phyloP scores from a whole-genome alignment of 164 flowering plant species.

The Warburgia ugandensis region DNA sequence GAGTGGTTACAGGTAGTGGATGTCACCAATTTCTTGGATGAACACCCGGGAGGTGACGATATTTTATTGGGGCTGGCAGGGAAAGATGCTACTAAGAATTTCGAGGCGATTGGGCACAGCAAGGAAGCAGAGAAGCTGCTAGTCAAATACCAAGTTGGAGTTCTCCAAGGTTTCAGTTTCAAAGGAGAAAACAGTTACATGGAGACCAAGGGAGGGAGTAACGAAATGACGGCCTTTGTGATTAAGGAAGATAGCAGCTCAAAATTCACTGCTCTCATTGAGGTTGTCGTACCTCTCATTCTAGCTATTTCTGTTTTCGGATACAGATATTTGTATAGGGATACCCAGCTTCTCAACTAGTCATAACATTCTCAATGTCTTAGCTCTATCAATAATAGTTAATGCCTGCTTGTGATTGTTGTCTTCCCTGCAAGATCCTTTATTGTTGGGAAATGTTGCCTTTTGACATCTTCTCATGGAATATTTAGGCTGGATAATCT shows the following conservation, averaged over 20 bases:
- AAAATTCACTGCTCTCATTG: slow-evolving; percentile 18
- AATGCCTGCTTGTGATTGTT: too few species aligned
- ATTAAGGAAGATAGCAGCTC: slow-evolving; percentile 22
- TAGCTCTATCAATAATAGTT: too few species aligned
- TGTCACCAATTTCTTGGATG: slow-evolving; percentile 42
- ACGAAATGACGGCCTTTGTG: slow-evolving; percentile 41
- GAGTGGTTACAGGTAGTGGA: slow-evolving; percentile 27
- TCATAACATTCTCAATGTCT: too few species aligned
- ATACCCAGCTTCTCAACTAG: not conserved
- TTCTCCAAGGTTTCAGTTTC: slow-evolving; percentile 23
- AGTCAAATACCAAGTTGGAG: slow-evolving; percentile 38
- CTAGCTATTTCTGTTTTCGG: slow-evolving; percentile 28
- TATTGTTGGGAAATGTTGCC: too few species aligned
- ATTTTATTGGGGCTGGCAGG: slow-evolving; percentile 39
- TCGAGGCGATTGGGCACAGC: slow-evolving; percentile 42
- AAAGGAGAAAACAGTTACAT: slow-evolving; percentile 4
- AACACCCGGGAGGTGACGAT: too few species aligned
- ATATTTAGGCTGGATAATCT: too few species aligned
- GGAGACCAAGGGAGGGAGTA: slow-evolving; percentile 18
- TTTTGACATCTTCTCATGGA: too few species aligned
- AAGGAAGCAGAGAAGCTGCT: slow-evolving; percentile 32
- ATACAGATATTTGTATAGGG: slow-evolving; percentile 18
- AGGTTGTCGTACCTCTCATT: slow-evolving; percentile 29
- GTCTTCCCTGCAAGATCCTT: too few species aligned
- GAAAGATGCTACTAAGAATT: slow-evolving; percentile 37